A percentile compares a stretch with the other conserved stretches of the same genome.
Conservation (phyloP, 192 early-diverging fungal genomes). For the Mortierella alpina region DNA sequence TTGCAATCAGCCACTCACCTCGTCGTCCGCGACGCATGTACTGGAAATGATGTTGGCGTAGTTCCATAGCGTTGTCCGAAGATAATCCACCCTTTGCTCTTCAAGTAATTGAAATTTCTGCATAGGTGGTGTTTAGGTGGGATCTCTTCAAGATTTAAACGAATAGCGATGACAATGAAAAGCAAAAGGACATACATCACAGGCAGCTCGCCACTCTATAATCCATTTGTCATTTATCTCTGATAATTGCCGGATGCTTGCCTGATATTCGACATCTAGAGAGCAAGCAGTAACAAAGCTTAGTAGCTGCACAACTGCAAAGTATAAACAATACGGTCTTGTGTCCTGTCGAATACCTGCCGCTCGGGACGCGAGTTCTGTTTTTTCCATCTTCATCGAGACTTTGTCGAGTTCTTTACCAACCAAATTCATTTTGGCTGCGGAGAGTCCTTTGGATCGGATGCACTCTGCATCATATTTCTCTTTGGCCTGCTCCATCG, state of each 20-base stretch:
- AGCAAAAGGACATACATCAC: slow-evolving; percentile 60
- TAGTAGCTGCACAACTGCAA: not conserved
- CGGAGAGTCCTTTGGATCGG: slow-evolving; percentile 41
- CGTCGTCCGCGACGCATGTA: slow-evolving; percentile 76
- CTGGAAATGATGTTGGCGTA: slow-evolving; percentile 82
- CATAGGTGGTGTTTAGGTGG: not conserved
- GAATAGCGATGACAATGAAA: not conserved
- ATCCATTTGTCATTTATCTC: slow-evolving; percentile 65
- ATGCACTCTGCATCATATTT: slow-evolving; percentile 59
- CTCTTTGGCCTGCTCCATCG: slow-evolving; percentile 48
- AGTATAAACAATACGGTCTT: not conserved
- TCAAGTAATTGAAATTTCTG: slow-evolving; percentile 75
- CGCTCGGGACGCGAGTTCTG: slow-evolving; percentile 44
- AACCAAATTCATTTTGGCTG: slow-evolving; percentile 41
- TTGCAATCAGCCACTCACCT: slow-evolving; percentile 50
- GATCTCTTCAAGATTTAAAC: not conserved
- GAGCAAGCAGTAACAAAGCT: not conserved
- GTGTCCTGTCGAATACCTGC: slow-evolving; percentile 34
- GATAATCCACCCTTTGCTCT: slow-evolving; percentile 77
- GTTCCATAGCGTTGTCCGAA: slow-evolving; percentile 72
- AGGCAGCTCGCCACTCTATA: slow-evolving; percentile 61
- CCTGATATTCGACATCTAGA: slow-evolving; percentile 66
- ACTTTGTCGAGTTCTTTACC: slow-evolving; percentile 59
- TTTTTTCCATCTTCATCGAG: slow-evolving; percentile 55
- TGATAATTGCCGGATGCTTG: slow-evolving; percentile 55